Evolutionary conservation across 371 early-diverging fungal species (phyloP).

Genomic region (Chytridium lagenaria): DNA sequence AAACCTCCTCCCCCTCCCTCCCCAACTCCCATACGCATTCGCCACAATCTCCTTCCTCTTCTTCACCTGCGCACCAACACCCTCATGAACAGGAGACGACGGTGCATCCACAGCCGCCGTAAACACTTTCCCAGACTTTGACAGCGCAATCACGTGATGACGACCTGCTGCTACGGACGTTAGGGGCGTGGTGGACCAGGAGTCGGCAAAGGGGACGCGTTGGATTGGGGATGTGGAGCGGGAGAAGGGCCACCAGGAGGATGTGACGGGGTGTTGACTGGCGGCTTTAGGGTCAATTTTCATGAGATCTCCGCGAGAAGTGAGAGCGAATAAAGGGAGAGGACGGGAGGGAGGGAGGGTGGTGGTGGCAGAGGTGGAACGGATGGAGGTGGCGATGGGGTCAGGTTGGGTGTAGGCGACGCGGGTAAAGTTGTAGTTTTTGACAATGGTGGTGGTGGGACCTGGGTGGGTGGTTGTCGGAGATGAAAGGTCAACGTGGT

Average conservation of each 20-base stretch:
- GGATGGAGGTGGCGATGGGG: neutral
- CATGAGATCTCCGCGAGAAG: neutral
- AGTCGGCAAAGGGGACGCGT: neutral
- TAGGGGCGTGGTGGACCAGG: slow-evolving; percentile 15
- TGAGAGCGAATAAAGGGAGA: neutral
- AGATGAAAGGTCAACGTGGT: neutral
- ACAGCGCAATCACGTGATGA: slow-evolving; percentile 44
- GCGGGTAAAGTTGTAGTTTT: slow-evolving; percentile 33
- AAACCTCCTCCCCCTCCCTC: neutral
- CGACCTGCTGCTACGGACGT: slow-evolving; percentile 41
- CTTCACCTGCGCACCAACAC: too few relatives aligned
- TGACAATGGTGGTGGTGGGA: slow-evolving; percentile 16
- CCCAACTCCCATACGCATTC: slow-evolving; percentile 47
- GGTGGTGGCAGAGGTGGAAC: neutral
- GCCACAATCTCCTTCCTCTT: neutral
- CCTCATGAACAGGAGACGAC: neutral
- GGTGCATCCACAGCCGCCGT: slow-evolving; percentile 22
- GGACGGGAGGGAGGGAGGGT: slow-evolving; percentile 30
- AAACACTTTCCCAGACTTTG: slow-evolving; percentile 37
- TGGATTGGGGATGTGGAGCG: slow-evolving; percentile 1
- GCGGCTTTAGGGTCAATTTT: too few relatives aligned
- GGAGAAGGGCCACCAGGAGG: slow-evolving; percentile 4
- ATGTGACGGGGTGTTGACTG: too few relatives aligned
- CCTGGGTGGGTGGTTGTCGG: neutral
- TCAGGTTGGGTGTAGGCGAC: slow-evolving; percentile 28